These are phyloP conservation scores for Eimeria maxima DNA, from an alignment of 169 alveolate species.

Conservation along the genomic window DNA sequence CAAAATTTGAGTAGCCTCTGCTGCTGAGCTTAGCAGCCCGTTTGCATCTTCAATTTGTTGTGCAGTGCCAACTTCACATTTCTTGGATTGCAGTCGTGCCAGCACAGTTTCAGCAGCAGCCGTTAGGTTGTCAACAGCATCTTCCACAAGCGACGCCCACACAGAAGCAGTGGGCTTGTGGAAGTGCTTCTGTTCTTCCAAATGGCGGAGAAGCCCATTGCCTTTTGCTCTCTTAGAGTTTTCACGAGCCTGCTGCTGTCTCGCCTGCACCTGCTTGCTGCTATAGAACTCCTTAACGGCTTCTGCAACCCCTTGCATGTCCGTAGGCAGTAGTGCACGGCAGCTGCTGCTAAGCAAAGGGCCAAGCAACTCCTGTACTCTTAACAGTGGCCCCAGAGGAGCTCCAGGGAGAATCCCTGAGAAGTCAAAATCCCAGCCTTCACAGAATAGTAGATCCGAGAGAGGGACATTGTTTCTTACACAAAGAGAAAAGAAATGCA, in stretches of 20 bases:
- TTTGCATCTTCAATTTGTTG: background rate
- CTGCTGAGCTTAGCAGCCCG: slow-evolving; percentile 23
- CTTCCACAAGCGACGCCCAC: slow-evolving; percentile 64
- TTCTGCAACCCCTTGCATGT: slow-evolving; percentile 65
- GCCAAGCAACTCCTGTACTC: slow-evolving; percentile 39
- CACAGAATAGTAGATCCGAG: slow-evolving; percentile 55
- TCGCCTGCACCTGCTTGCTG: slow-evolving; percentile 58
- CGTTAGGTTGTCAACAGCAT: slow-evolving; percentile 8
- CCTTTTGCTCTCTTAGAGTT: slow-evolving; percentile 64
- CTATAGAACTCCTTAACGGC: slow-evolving; percentile 70
- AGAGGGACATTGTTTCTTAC: slow-evolving; percentile 14
- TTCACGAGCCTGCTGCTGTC: slow-evolving; percentile 66
- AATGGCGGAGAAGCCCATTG: slow-evolving; percentile 16
- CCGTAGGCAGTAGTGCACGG: slow-evolving; percentile 68
- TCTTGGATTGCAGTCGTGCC: background rate
- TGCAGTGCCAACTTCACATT: background rate
- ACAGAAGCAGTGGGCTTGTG: slow-evolving; percentile 2
- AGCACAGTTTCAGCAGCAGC: slow-evolving; percentile 31
- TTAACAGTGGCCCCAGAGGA: background rate
- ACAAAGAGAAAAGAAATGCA: slow-evolving; percentile 46
- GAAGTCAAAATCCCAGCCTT: slow-evolving; percentile 61
- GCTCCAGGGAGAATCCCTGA: slow-evolving; percentile 2
- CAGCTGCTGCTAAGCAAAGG: slow-evolving; percentile 45
- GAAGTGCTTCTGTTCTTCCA: slow-evolving; percentile 19
- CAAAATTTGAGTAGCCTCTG: slow-evolving; percentile 41